Base-by-base conservation (phyloP, 2,329 filamentous ascomycete genomes). In the Ceratocystis albifundus region DNA sequence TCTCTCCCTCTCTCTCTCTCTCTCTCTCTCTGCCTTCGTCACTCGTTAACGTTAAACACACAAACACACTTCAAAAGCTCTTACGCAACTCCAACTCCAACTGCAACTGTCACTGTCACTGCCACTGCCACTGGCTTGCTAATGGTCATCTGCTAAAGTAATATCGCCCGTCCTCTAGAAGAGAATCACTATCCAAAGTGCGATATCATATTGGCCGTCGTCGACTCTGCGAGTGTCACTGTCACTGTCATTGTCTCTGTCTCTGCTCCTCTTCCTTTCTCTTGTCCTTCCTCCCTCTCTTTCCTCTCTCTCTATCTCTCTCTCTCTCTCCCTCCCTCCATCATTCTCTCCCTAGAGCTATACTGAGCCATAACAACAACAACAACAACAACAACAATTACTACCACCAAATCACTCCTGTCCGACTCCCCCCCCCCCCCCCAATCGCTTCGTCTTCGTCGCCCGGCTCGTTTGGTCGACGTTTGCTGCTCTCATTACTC, bases 101-200 rank as follows among this genome's bases (percentile, higher is more conserved):
- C n/a, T n/a, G n/a, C n/a, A n/a, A n/a, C n/a, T n/a, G n/a, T n/a
- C n/a, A n/a, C n/a, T n/a, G n/a, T n/a, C n/a, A n/a, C n/a, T n/a
- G n/a, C n/a, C n/a, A n/a, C n/a, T n/a, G n/a, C n/a, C n/a, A n/a
- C 30, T 59, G 28, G 55, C 55, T 59, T 59, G 28, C 55, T 53
- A 25, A n/a, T n/a, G 36, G 10, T 3, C 36, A 10, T 12, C 36
- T 15, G 36, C 12, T 12, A 41, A 41, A 41, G 36, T 41, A 41
- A 41, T 36, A 41, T 36, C 30, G 17, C 59, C 30, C n/a, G 5
- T 25, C 46, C 46, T 41, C 36, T 41, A 41, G 36, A 41, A 12
- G 36, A 41, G 36, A 41, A 41, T 41, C 10, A 41, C 36, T 41
- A 41, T 41, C 36, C 36, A 41, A 41, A 4, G 36, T 12, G 36